A percentile compares a stretch with the other conserved stretches of the same genome.
phyloP scores from a whole-genome alignment of 2,329 filamentous ascomycete species.

The Sclerotinia subarctica region DNA sequence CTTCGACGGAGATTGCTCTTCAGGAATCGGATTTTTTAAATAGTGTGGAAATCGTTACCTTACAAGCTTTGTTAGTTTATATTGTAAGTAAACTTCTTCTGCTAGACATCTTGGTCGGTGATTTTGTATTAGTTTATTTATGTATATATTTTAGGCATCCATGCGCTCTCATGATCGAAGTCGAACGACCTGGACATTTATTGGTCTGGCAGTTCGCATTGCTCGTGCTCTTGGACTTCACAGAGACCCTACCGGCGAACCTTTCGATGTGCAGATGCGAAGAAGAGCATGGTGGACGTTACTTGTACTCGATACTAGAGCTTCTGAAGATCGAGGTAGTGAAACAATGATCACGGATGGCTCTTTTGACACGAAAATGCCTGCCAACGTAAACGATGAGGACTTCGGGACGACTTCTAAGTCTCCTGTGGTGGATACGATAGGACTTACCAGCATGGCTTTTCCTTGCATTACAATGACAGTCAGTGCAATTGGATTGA shows the following conservation, averaged over 20 bases:
- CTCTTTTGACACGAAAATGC: conserved; percentile 47
- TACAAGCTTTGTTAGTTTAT: conserved; percentile 62
- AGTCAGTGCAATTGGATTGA: conserved; percentile 5
- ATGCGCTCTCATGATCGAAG: conserved; percentile 34
- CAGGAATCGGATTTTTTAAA: conserved; percentile 57
- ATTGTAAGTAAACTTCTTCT: conserved; percentile 46
- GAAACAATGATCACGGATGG: conserved; percentile 45
- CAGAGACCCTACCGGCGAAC: conserved; percentile 49
- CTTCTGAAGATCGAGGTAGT: conserved; percentile 49
- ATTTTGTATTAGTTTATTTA: conserved; percentile 3
- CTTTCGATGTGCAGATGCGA: conserved; percentile 49
- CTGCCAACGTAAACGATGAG: conserved; percentile 51
- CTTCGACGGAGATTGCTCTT: conserved; percentile 23
- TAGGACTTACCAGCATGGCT: conserved; percentile 25
- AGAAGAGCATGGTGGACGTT: conserved; percentile 52
- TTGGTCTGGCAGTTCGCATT: conserved; percentile 39
- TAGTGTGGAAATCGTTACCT: conserved; percentile 57
- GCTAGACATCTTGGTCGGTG: background rate
- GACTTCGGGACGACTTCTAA: conserved; percentile 40
- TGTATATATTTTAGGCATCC: conserved; percentile 7
- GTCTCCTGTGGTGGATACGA: background rate
- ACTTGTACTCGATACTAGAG: conserved; percentile 46
- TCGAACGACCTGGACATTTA: conserved; percentile 43
- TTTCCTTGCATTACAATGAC: conserved; percentile 23
- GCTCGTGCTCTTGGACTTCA: conserved; percentile 46